Percentiles rank a stretch among this genome's conserved stretches.
phyloP scores from a whole-genome alignment of 805 yeast species.

The Jamesozyma lodderae region DNA sequence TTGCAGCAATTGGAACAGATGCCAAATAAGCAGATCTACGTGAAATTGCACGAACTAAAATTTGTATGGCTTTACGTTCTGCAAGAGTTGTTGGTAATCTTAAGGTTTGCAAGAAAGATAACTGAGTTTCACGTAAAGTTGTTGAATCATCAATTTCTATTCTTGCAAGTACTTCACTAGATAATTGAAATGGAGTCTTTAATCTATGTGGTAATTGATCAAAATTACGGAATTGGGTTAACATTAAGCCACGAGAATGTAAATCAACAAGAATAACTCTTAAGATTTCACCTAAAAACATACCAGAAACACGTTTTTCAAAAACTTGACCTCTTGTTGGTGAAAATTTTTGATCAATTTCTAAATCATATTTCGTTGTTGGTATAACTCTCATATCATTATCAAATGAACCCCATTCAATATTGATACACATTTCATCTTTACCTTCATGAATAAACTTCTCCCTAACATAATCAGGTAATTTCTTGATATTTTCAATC shows the following conservation, averaged over 20 bases:
- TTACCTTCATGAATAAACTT: slow-evolving; percentile 37
- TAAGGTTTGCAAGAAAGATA: slow-evolving; percentile 54
- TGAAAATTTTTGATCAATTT: slow-evolving; percentile 56
- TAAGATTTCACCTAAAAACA: slow-evolving; percentile 86
- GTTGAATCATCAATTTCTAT: slow-evolving; percentile 80
- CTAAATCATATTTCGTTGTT: slow-evolving; percentile 63
- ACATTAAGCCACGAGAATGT: slow-evolving; percentile 47
- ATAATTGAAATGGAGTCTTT: slow-evolving; percentile 66
- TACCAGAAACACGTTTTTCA: slow-evolving; percentile 86
- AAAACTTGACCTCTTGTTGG: slow-evolving; percentile 75
- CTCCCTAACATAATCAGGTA: slow-evolving; percentile 40
- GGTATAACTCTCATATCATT: slow-evolving; percentile 71
- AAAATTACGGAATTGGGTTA: slow-evolving; percentile 41
- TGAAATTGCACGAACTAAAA: slow-evolving; percentile 68
- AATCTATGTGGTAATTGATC: slow-evolving; percentile 48
- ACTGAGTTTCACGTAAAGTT: slow-evolving; percentile 59
- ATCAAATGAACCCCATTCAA: slow-evolving; percentile 98
- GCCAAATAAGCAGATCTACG: slow-evolving; percentile 84
- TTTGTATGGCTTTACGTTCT: slow-evolving; percentile 69
- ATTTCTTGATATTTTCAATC: slow-evolving; percentile 62
- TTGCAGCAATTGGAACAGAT: slow-evolving; percentile 84
- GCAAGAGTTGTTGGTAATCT: slow-evolving; percentile 59
- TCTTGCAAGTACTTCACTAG: slow-evolving; percentile 76
- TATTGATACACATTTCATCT: slow-evolving; percentile 77
- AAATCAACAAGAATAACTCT: slow-evolving; percentile 67